Conservation (phyloP, 768 basidiomycete genomes). For the Suillus tomentosus region DNA sequence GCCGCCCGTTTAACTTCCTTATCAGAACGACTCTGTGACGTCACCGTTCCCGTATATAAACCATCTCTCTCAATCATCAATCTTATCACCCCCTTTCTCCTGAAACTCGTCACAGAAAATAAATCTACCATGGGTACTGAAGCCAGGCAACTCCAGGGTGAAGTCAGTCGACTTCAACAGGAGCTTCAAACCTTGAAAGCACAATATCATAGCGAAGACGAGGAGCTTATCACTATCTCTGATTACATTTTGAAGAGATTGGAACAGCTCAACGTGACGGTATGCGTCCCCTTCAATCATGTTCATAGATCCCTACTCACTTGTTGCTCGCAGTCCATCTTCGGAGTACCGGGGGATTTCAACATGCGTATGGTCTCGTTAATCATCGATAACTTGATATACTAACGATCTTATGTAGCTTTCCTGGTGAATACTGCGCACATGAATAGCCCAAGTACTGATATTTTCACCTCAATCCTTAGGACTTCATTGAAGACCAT, state of each 20-base stretch:
- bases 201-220: slow-evolving; percentile 20
- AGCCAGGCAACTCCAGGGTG: slow-evolving; percentile 38
- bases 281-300: slow-evolving; percentile 27
- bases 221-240: slow-evolving; percentile 52
- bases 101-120: neutral
- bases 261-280: slow-evolving; percentile 65
- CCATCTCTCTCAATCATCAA: neutral
- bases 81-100: neutral
- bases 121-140: slow-evolving; percentile 19
- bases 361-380: slow-evolving; percentile 53
- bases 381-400: neutral
- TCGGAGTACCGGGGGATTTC: slow-evolving; percentile 88
- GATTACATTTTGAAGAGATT: slow-evolving; percentile 65
- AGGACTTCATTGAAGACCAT: slow-evolving; percentile 86
- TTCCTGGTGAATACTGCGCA: slow-evolving; percentile 26
- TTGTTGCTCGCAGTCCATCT: slow-evolving; percentile 56
- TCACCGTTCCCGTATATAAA: neutral
- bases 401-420: slow-evolving; percentile 21
- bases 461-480: slow-evolving; percentile 9
- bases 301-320: neutral
- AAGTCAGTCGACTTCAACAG: slow-evolving; percentile 48
- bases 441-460: neutral
- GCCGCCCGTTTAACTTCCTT: neutral
- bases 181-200: slow-evolving; percentile 45
- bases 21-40: neutral